Evolutionary conservation across 371 early-diverging fungal genomes (phyloP).

Genomic region (Batkoa obscura): DNA sequence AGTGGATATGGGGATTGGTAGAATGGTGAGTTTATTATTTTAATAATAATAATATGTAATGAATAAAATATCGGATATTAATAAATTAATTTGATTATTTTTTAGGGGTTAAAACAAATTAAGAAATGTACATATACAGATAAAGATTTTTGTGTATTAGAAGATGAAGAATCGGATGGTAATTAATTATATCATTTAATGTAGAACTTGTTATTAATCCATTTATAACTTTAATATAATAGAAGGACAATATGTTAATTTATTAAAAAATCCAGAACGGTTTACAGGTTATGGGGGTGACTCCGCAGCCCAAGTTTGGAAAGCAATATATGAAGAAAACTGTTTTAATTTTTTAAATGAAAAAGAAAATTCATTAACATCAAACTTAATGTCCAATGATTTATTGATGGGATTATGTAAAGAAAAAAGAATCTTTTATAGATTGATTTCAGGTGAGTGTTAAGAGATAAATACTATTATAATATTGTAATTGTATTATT

Average conservation of each 20-base stretch:
- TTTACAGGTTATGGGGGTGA: slow-evolving; percentile 91
- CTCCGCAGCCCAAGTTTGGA: slow-evolving; percentile 77
- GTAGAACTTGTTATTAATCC: background rate
- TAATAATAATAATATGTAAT: background rate
- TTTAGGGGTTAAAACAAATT: slow-evolving; percentile 7
- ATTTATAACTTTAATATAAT: background rate
- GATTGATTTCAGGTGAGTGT: slow-evolving; percentile 62
- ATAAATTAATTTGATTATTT: background rate
- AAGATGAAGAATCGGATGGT: slow-evolving; percentile 52
- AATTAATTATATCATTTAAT: background rate
- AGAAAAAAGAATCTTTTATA: slow-evolving; percentile 86
- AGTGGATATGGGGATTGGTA: background rate
- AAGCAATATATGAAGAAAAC: slow-evolving; percentile 86
- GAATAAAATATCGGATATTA: too few species aligned
- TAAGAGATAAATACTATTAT: too few species aligned
- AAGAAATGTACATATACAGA: slow-evolving; percentile 39
- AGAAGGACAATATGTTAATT: slow-evolving; percentile 75
- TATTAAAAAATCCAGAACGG: slow-evolving; percentile 81
- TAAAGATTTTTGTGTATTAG: slow-evolving; percentile 77
- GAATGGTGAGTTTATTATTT: background rate
- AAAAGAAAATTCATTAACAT: slow-evolving; percentile 14
- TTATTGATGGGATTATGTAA: slow-evolving; percentile 31
- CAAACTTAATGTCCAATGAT: background rate
- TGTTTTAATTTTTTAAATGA: slow-evolving; percentile 64
- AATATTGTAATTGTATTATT: background rate